phyloP scores from a whole-genome alignment of 306 rosid species.

The Dalbergia cochinchinensis region DNA sequence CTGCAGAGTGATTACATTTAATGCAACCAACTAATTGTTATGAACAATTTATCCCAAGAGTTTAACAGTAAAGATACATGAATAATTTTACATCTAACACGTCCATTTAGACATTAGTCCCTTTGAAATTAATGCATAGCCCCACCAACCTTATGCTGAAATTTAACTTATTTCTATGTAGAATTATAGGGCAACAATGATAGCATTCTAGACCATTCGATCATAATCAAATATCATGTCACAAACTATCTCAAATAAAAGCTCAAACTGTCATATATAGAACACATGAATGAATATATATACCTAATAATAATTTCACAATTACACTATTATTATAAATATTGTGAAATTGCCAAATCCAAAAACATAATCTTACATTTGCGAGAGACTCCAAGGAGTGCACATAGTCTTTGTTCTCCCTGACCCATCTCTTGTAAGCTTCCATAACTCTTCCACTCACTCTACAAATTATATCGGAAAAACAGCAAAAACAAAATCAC shows the following conservation, averaged over 20 bases:
- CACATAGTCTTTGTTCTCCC: constrained; percentile 87
- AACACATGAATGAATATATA: neutral
- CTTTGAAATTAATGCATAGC: too few relatives aligned
- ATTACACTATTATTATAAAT: neutral
- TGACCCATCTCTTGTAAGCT: constrained; percentile 85
- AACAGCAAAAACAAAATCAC: constrained; percentile 10
- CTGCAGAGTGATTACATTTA: constrained; percentile 14
- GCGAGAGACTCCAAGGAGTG: constrained; percentile 90
- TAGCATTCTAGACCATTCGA: neutral
- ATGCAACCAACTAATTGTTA: neutral
- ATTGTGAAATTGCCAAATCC: constrained; percentile 19
- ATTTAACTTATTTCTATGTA: neutral
- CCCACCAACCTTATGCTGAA: neutral
- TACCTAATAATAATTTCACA: neutral
- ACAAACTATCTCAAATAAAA: neutral
- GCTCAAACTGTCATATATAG: neutral
- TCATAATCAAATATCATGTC: neutral
- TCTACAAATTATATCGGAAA: constrained; percentile 30
- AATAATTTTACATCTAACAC: too few relatives aligned
- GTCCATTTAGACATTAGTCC: too few relatives aligned
- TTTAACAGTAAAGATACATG: neutral
- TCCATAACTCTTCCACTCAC: constrained; percentile 64
- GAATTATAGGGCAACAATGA: neutral
- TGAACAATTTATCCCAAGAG: neutral
- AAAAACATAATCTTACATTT: constrained; percentile 66